Base-by-base conservation (phyloP, 257 asterid genomes). In the Fraxinus cuspidata region DNA sequence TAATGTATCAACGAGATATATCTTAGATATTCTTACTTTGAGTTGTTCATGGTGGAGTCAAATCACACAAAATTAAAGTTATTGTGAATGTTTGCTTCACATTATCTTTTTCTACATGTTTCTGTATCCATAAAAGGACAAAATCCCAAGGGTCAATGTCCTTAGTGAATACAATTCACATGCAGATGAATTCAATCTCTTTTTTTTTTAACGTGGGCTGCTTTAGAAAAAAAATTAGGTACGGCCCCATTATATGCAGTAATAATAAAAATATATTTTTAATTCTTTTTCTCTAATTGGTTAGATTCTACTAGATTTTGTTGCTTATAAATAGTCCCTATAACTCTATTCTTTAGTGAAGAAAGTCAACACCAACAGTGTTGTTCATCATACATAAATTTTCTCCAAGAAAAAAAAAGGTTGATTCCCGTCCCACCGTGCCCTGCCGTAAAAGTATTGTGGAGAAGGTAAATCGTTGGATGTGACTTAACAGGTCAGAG, bases 61-160 rank as follows among this genome's bases (percentile, higher is more conserved):
- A 49, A 53, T 79, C 78, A 7, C 44, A 72, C 78, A 78, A 79
- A 74, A 74, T 67, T 71, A 42, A 49, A 76, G 74, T 75, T 58
- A 19, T 60, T 35, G 27, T 16, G n/a, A 29, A 19, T 34, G 29
- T 34, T 77, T n/a, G 38, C 56, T 37, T 73, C 16, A 13, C 53
- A 10, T 40, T 42, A 49, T 58, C 34, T 12, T 40, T 66, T 49
- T 60, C 28, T 73, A 11, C 51, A 7, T 67, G 63, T n/a, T 60
- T 71, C 4, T n/a, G 19, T 6, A 58, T 53, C 4, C 18, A 15
- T 66, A 29, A 47, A 51, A 53, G 34, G 53, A 44, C 42, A 69
- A 19, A 68, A 78, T 23, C 10, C 11, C 21, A 29, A 49, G 60
- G 29, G 71, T 51, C 64, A 37, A 60, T 18, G 74, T 70, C 80